Base-by-base conservation (phyloP, 225 moss, liverwort and hornwort genomes). In the Bryoerythrophyllum caledonicum region DNA sequence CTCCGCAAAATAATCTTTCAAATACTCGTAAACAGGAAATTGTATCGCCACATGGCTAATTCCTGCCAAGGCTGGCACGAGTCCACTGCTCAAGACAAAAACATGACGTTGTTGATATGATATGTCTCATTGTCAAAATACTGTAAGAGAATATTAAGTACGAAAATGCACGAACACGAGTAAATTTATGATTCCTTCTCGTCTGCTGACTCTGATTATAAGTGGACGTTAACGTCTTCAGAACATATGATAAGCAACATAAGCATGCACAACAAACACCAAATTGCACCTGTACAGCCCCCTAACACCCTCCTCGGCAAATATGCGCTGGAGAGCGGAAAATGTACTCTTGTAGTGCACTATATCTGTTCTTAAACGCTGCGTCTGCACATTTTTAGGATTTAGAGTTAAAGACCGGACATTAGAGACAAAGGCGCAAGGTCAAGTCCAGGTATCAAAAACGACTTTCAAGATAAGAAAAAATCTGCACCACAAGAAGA, bases 21-120 rank as follows among this genome's bases (percentile, higher is more conserved):
- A 71, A 79, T 88, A 80, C 79, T 97, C 97, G 75, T 94, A 97
- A 63, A 97, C 91, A 71, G 97, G 97, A 85, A 97, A 97, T 77
- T 97, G 97, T 81, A 97, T 97, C 25, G 97, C 97, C 68, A 97
- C 97, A 85, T 97, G 97, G 79, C 94, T 97, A 75, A 97, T 97
- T 85, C 97, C 97, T 88, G 94, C 97, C 84, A 94, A 82, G 9
- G 97, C 97, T 69, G 97, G 97, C 75, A 94, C 94, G 80, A 97
- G 87, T 83, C 97, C 97, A 90, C 94, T 97, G 91, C 84, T 87
- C 80, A 79, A 78, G 70, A 60, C 71, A 85, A 77, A 81, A 86
- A 76, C 74, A 82, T 38, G 34, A 52, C 71, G 76, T 78, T 68
- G 75, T 65, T 57, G 43, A 62, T 60, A 74, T 80, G 74, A 77